phyloP scores from a whole-genome alignment of 768 basidiomycete genomes.

The Albatrellus ellisii region DNA sequence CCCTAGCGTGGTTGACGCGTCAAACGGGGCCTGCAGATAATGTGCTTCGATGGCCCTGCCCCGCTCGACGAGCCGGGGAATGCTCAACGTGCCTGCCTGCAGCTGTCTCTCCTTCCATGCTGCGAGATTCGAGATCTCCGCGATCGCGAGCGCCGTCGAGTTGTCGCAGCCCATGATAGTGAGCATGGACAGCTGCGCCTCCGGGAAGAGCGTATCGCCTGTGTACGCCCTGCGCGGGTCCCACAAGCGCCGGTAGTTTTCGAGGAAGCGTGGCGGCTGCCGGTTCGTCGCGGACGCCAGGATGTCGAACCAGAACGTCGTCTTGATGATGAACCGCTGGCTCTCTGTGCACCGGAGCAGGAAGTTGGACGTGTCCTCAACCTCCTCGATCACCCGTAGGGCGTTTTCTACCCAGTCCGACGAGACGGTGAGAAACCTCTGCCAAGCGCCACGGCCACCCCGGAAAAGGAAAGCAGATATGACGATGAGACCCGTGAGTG shows the following conservation, averaged over 20 bases:
- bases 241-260: conserved; percentile 45
- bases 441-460: conserved; percentile 63
- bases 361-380: conserved; percentile 28
- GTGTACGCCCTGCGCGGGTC: conserved; percentile 27
- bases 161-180: conserved; percentile 80
- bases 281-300: conserved; percentile 65
- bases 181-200: conserved; percentile 53
- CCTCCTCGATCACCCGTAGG: conserved; percentile 24
- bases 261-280: conserved; percentile 41
- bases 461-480: conserved; percentile 70
- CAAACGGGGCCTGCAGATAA: conserved; percentile 25
- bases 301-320: conserved; percentile 82
- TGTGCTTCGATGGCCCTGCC: conserved; percentile 38
- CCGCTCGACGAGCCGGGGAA: conserved; percentile 43
- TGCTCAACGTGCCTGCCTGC: conserved; percentile 34
- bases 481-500: conserved; percentile 65
- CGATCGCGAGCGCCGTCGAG: conserved; percentile 62
- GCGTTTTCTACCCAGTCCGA: conserved; percentile 37
- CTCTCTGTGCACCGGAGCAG: conserved; percentile 34
- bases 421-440: conserved; percentile 49
- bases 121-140: conserved; percentile 55
- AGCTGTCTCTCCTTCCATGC: conserved; percentile 44
- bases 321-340: conserved; percentile 65
- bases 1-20: conserved; percentile 3
- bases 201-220: conserved; percentile 17